Evolutionary conservation across 768 basidiomycete genomes (phyloP).

Genomic region (Lyophyllum shimeji): DNA sequence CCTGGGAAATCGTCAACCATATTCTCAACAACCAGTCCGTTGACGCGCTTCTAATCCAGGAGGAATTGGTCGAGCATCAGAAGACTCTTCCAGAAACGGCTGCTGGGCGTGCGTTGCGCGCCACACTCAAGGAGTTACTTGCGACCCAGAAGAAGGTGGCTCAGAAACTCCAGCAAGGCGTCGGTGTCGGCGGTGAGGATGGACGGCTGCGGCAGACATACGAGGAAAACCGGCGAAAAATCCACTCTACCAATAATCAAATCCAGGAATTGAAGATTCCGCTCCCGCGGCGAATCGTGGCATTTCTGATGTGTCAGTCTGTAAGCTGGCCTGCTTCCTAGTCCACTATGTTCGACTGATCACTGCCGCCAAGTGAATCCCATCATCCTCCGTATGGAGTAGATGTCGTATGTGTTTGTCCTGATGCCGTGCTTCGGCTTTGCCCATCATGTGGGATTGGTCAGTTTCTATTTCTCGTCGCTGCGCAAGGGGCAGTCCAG

Average conservation of each 20-base stretch:
- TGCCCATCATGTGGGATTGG: too few relatives aligned
- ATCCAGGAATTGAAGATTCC: constrained; percentile 8
- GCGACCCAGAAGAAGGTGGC: constrained; percentile 2
- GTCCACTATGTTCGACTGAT: neutral
- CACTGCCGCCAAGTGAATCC: neutral
- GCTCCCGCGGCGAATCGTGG: neutral
- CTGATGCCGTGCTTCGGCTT: too few relatives aligned
- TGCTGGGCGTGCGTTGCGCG: neutral
- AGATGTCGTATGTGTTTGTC: neutral
- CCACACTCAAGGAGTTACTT: neutral
- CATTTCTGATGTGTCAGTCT: neutral
- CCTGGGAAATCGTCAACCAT: neutral
- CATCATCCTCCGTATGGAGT: too few relatives aligned
- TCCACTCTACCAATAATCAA: constrained; percentile 3
- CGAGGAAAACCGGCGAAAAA: constrained; percentile 5
- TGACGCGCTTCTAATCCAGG: constrained; percentile 2
- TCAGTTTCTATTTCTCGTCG: too few relatives aligned
- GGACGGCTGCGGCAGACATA: constrained; percentile 4
- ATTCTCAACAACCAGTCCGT: neutral
- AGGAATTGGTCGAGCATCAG: neutral
- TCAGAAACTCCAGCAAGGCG: neutral
- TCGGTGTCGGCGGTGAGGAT: neutral
- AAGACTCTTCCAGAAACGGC: neutral
- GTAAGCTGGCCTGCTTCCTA: neutral
- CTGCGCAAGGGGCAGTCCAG: too few relatives aligned